Percentiles rank a stretch among this genome's conserved stretches.
phyloP scores from a whole-genome alignment of 2,329 filamentous ascomycete species.

The Hysterium pulicare region DNA sequence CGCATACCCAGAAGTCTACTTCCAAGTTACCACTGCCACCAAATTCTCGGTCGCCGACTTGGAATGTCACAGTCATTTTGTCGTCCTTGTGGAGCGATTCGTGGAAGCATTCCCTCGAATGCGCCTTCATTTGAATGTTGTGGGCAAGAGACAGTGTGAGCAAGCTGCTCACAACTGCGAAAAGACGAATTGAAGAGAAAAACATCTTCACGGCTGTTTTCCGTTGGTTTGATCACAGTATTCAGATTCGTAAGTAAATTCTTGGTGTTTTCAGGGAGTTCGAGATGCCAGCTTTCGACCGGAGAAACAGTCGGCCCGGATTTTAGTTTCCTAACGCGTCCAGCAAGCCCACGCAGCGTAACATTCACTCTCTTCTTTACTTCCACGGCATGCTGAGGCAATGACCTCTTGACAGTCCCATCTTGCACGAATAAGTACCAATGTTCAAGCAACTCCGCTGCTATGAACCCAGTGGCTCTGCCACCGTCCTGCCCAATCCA shows the following conservation, averaged over 20 bases:
- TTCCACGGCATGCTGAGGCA: too few relatives aligned
- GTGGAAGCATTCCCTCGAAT: constrained; percentile 97
- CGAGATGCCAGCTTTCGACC: constrained; percentile 31
- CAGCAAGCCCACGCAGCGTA: too few relatives aligned
- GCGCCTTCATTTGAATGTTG: constrained; percentile 92
- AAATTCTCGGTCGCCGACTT: constrained; percentile 95
- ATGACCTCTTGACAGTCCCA: too few relatives aligned
- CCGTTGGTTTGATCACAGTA: not conserved
- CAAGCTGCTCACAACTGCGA: constrained; percentile 52
- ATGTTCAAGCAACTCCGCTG: too few relatives aligned
- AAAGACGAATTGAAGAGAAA: constrained; percentile 33
- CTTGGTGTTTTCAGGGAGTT: constrained; percentile 10
- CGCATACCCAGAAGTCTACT: constrained; percentile 92
- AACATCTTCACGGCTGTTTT: constrained; percentile 24
- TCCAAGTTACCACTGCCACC: constrained; percentile 91
- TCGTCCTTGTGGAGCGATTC: constrained; percentile 89
- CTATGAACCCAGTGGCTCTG: too few relatives aligned
- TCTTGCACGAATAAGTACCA: too few relatives aligned
- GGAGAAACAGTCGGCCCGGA: constrained; percentile 14
- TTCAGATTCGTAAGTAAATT: constrained; percentile 4
- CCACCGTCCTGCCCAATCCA: too few relatives aligned
- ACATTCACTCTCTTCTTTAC: not conserved
- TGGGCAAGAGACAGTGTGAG: constrained; percentile 70
- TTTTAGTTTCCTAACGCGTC: too few relatives aligned
- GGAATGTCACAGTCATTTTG: constrained; percentile 97